Conservation (phyloP, 176 grass and related monocot genomes). For the Avena eriantha region DNA sequence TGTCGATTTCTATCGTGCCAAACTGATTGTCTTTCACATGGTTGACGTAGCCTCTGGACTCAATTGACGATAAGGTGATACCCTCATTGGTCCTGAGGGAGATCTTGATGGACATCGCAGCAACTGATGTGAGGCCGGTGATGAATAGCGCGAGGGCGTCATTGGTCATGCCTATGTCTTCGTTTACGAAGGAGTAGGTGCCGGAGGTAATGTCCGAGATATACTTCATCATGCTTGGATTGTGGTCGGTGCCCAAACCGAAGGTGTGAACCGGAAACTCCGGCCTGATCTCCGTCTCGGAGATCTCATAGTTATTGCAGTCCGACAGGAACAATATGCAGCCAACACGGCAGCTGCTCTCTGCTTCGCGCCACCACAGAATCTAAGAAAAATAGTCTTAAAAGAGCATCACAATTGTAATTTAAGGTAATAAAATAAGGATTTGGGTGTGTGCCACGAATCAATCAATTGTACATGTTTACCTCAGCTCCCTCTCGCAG, state of each 20-base stretch:
- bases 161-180: constrained; percentile 35
- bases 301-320: neutral
- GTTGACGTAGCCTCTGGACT: constrained; percentile 41
- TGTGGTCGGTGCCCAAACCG: neutral
- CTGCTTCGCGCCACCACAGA: neutral
- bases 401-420: neutral
- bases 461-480: neutral
- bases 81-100: neutral
- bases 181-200: constrained; percentile 56
- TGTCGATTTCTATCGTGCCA: too few species aligned
- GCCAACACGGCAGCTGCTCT: neutral
- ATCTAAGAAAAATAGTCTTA: neutral
- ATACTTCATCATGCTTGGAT: neutral
- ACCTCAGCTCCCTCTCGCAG: constrained; percentile 3
- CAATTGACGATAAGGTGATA: constrained; percentile 34
- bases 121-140: constrained; percentile 36
- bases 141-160: constrained; percentile 50
- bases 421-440: too few species aligned
- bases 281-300: neutral
- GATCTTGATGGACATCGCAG: constrained; percentile 28
- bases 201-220: neutral
- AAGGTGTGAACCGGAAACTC: neutral
- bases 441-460: too few species aligned
- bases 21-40: neutral
- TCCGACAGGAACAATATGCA: neutral